Evolutionary conservation across 306 rosid genomes (phyloP).

Genomic region (Begonia loranthoides): DNA sequence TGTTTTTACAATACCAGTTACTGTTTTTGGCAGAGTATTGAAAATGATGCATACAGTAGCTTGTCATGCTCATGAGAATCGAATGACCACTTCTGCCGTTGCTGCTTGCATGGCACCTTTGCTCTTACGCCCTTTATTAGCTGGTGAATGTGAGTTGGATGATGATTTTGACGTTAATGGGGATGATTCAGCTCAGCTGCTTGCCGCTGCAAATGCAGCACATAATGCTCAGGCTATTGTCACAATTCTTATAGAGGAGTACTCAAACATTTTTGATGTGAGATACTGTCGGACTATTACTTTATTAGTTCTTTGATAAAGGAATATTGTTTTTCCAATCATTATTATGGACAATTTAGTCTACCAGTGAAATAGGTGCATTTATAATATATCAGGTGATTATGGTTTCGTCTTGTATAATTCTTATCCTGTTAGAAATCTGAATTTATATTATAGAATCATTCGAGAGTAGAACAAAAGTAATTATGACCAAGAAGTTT

Average conservation of each 20-base stretch:
- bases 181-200: slow-evolving; percentile 92
- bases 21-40: slow-evolving; percentile 47
- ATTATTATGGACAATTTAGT: neutral
- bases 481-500: too few species aligned
- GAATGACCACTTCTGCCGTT: slow-evolving; percentile 95
- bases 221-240: slow-evolving; percentile 91
- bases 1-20: neutral
- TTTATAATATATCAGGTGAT: too few species aligned
- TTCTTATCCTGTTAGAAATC: too few species aligned
- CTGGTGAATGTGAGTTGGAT: slow-evolving; percentile 94
- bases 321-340: neutral
- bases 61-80: slow-evolving; percentile 73
- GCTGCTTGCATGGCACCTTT: slow-evolving; percentile 99
- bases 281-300: slow-evolving; percentile 21
- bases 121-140: slow-evolving; percentile 86
- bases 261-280: slow-evolving; percentile 80
- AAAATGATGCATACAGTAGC: slow-evolving; percentile 92
- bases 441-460: too few species aligned
- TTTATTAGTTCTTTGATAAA: slow-evolving; percentile 12
- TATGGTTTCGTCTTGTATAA: neutral
- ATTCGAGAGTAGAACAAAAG: too few species aligned
- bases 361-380: neutral
- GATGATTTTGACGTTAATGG: slow-evolving; percentile 84
- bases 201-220: slow-evolving; percentile 99
- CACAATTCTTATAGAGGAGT: slow-evolving; percentile 89